Percentiles rank a stretch among this genome's conserved stretches.
Evolutionary conservation across 2,329 filamentous ascomycete genomes (phyloP).

Genomic region (Botrytis paeoniae): DNA sequence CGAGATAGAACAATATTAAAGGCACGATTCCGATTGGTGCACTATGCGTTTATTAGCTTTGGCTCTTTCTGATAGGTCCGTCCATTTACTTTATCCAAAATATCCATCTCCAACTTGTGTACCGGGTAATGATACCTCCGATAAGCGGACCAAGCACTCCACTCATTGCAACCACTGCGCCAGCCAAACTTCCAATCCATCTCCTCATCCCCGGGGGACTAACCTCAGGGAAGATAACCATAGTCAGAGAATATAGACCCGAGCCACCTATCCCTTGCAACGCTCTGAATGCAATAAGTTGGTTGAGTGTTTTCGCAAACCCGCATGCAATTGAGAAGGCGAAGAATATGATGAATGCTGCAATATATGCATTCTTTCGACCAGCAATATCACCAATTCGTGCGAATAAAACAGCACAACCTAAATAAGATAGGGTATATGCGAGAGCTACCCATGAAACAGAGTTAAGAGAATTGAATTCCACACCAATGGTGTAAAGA

Average conservation of each 20-base stretch:
- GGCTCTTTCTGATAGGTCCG: not conserved
- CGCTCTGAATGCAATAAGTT: conserved; percentile 40
- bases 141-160: conserved; percentile 31
- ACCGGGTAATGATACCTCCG: conserved; percentile 29
- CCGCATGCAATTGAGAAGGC: conserved; percentile 56
- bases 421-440: conserved; percentile 44
- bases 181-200: conserved; percentile 47
- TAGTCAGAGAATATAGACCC: conserved; percentile 40
- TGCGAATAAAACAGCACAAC: conserved; percentile 54
- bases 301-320: conserved; percentile 43
- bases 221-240: conserved; percentile 46
- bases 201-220: conserved; percentile 43
- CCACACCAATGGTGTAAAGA: conserved; percentile 51
- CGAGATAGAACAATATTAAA: conserved; percentile 46
- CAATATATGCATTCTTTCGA: conserved; percentile 17
- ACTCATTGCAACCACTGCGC: conserved; percentile 38
- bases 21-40: conserved; percentile 50
- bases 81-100: not conserved
- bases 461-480: conserved; percentile 46
- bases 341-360: conserved; percentile 51
- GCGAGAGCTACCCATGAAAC: conserved; percentile 56
- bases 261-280: conserved; percentile 38
- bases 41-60: conserved; percentile 35
- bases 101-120: conserved; percentile 28
- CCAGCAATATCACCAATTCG: conserved; percentile 42